phyloP scores from a whole-genome alignment of 441 rosid genomes.

The Omphalea diandra region DNA sequence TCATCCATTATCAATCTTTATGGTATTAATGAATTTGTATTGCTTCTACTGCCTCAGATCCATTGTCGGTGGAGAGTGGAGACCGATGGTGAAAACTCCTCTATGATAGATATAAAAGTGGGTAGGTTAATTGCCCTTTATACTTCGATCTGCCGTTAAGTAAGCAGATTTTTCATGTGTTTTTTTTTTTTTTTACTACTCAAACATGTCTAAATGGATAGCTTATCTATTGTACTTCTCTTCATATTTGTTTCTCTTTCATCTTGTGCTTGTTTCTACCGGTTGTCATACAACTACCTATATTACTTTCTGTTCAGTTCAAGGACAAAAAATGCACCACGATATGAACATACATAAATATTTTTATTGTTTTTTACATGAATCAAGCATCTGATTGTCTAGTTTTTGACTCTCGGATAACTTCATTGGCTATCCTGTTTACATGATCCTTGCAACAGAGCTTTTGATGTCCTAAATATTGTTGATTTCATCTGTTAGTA shows the following conservation, averaged over 20 bases:
- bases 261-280: not conserved
- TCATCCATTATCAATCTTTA: not conserved
- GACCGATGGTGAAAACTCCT: conserved; percentile 59
- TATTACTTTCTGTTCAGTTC: too few species aligned
- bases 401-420: too few species aligned
- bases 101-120: conserved; percentile 67
- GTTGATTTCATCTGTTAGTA: too few species aligned
- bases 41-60: conserved; percentile 52
- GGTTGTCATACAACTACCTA: too few species aligned
- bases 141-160: not conserved
- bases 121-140: conserved; percentile 50
- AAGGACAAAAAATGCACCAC: too few species aligned
- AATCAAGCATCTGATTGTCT: too few species aligned
- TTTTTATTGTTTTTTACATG: too few species aligned
- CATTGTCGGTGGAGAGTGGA: conserved; percentile 86
- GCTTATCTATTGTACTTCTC: not conserved
- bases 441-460: too few species aligned
- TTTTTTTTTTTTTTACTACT: not conserved
- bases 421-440: too few species aligned
- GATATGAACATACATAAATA: too few species aligned
- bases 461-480: too few species aligned
- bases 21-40: not conserved
- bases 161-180: not conserved
- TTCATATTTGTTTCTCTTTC: not conserved
- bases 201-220: not conserved